Conservation (phyloP, 495 filamentous ascomycete genomes). For the Hypoxylon rickii region DNA sequence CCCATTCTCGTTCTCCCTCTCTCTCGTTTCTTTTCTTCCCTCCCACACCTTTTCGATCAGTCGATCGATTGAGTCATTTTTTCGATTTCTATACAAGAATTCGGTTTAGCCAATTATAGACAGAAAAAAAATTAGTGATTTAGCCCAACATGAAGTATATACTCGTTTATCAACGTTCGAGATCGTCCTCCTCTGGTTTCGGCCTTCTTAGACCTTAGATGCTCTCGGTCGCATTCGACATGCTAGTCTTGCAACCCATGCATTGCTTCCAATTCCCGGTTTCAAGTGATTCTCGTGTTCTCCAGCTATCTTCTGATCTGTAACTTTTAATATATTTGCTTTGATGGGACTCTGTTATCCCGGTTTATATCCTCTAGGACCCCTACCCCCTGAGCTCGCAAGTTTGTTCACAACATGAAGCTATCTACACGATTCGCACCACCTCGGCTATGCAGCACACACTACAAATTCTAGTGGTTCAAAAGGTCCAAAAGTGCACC, state of each 20-base stretch:
- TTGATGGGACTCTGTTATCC: conserved; percentile 30
- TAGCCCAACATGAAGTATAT: conserved; percentile 30
- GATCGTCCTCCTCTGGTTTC: conserved; percentile 30
- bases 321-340: conserved; percentile 16
- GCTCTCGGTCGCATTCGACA: conserved; percentile 42
- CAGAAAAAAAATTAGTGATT: conserved; percentile 15
- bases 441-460: conserved; percentile 15
- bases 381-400: conserved; percentile 4
- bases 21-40: conserved; percentile 41
- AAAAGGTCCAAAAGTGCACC: background rate
- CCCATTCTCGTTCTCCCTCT: conserved; percentile 41
- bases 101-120: conserved; percentile 23
- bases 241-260: conserved; percentile 39
- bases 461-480: background rate
- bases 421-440: conserved; percentile 44
- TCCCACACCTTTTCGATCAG: conserved; percentile 32
- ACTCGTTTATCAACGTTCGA: conserved; percentile 2
- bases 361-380: conserved; percentile 18
- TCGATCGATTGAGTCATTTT: conserved; percentile 37
- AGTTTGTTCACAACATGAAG: conserved; percentile 39
- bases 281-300: conserved; percentile 28
- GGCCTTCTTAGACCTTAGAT: conserved; percentile 28
- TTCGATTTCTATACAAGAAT: conserved; percentile 27
- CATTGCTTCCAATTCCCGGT: conserved; percentile 22
- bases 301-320: conserved; percentile 29